Percentiles rank a stretch among this genome's conserved stretches.
Evolutionary conservation across 371 early-diverging fungal genomes (phyloP).

Genomic region (Haplosporangium sp.): DNA sequence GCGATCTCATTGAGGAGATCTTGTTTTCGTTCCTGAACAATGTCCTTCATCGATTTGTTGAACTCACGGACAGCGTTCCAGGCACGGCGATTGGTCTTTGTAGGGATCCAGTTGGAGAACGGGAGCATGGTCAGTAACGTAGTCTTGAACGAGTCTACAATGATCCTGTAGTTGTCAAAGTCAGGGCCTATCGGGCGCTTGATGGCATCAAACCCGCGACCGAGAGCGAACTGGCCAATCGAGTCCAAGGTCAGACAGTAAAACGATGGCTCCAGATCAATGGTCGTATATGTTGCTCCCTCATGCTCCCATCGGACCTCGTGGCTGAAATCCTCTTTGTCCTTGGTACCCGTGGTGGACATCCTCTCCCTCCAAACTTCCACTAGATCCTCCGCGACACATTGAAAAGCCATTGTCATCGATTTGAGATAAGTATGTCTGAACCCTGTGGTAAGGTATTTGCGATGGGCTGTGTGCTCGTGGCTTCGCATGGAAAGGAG

Average conservation of each 20-base stretch:
- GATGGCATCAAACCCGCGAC: slow-evolving; percentile 48
- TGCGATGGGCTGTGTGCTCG: slow-evolving; percentile 33
- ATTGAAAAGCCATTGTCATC: slow-evolving; percentile 40
- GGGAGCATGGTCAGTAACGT: slow-evolving; percentile 34
- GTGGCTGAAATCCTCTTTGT: neutral
- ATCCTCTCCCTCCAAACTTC: slow-evolving; percentile 24
- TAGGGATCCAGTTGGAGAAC: slow-evolving; percentile 51
- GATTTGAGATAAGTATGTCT: slow-evolving; percentile 50
- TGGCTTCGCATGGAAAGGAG: slow-evolving; percentile 35
- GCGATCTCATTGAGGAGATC: slow-evolving; percentile 30
- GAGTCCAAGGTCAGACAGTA: slow-evolving; percentile 48
- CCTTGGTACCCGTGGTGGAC: neutral
- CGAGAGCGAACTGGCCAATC: slow-evolving; percentile 49
- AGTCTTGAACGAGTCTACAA: slow-evolving; percentile 48
- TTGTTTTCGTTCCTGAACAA: slow-evolving; percentile 36
- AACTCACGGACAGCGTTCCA: slow-evolving; percentile 42
- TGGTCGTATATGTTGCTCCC: slow-evolving; percentile 29
- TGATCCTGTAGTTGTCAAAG: slow-evolving; percentile 50
- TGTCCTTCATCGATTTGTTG: slow-evolving; percentile 20
- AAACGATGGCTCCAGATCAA: slow-evolving; percentile 45
- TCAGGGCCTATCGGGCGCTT: slow-evolving; percentile 36
- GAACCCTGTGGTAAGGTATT: slow-evolving; percentile 35
- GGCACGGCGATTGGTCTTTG: slow-evolving; percentile 39
- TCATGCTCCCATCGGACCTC: slow-evolving; percentile 17
- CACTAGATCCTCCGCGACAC: slow-evolving; percentile 30